phyloP scores from a whole-genome alignment of 2,329 filamentous ascomycete genomes.

The Diaporthe amygdali region DNA sequence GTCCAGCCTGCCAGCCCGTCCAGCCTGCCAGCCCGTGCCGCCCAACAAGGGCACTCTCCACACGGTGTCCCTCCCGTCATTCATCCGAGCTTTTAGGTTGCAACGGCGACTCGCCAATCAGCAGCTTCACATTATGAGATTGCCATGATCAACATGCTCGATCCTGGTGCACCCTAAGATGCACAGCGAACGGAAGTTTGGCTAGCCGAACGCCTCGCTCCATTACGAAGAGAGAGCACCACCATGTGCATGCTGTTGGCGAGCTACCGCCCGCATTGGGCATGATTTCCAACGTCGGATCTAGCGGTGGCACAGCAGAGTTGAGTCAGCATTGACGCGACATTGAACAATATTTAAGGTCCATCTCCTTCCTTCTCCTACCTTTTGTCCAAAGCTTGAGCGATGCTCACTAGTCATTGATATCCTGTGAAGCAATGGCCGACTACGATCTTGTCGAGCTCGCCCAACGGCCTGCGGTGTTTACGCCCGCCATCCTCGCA shows the following conservation, averaged over 20 bases:
- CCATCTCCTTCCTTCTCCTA: neutral
- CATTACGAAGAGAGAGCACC: neutral
- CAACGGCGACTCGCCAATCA: neutral
- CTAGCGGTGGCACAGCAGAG: neutral
- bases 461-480: conserved; percentile 31
- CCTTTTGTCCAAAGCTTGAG: neutral
- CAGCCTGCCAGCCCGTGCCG: neutral
- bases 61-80: neutral
- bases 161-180: neutral
- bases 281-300: neutral
- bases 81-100: neutral
- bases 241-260: too few species aligned
- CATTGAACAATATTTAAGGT: neutral
- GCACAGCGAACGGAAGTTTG: neutral
- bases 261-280: neutral
- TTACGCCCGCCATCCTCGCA: conserved; percentile 31
- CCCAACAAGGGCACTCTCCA: neutral
- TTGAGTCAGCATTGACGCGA: neutral
- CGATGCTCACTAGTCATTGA: neutral
- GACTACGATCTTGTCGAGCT: conserved; percentile 17
- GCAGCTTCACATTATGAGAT: neutral
- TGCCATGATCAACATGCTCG: neutral
- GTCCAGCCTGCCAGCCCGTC: neutral
- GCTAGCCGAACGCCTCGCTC: neutral
- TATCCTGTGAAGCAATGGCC: neutral